Conservation (phyloP, 768 basidiomycete species). For the Phanerochaete carnosa region DNA sequence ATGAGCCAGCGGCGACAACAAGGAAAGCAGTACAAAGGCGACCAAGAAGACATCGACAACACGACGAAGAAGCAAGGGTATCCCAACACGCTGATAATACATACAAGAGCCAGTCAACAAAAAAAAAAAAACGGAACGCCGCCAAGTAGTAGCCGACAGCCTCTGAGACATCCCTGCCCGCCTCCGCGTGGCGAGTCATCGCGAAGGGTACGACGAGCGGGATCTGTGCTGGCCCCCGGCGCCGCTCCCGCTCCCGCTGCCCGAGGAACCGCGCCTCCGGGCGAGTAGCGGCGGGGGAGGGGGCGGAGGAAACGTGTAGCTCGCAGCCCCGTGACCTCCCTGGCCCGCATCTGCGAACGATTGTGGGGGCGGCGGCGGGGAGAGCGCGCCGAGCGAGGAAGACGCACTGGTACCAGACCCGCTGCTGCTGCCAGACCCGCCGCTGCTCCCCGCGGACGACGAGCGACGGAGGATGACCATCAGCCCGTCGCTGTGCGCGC, state of each 20-base stretch:
- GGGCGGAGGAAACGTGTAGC: neutral
- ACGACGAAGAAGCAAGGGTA: no score
- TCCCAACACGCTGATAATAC: no score
- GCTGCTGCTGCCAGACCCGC: neutral
- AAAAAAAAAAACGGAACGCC: neutral
- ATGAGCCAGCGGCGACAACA: no score
- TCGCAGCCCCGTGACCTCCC: no score
- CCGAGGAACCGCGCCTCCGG: neutral
- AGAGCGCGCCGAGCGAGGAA: neutral
- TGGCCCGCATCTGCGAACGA: no score
- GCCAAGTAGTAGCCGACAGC: neutral
- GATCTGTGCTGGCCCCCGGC: neutral
- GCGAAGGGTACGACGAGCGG: neutral
- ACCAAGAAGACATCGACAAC: no score
- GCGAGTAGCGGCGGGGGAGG: neutral
- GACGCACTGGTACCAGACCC: neutral
- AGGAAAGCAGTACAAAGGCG: no score
- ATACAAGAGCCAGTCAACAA: no score
- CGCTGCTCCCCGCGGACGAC: neutral
- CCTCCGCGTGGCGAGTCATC: neutral
- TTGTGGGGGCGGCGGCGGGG: neutral
- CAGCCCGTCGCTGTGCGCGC: conserved; percentile 81
- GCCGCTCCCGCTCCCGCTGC: neutral
- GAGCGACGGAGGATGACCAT: conserved; percentile 66
- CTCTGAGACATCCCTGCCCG: neutral